Base-by-base conservation (phyloP, 1,139 yeast genomes). In the Zygotorulaspora mrakii region DNA sequence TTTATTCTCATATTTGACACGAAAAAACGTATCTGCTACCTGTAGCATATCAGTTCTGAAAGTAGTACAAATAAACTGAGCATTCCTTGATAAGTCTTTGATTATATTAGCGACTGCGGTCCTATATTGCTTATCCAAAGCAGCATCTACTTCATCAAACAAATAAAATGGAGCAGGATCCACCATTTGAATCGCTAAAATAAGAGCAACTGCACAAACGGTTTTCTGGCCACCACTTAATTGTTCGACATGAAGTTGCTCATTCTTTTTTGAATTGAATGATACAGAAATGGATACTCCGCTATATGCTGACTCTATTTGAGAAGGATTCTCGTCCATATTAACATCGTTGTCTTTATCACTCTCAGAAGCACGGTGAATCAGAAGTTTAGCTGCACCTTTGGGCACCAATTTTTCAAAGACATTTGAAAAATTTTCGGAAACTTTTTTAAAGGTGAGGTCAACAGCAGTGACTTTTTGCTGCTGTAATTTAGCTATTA, bases 121-220 rank as follows among this genome's bases (percentile, higher is more conserved):
- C 54, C 98, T 76, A 60, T 89, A 89, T 58, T 87, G 96, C 2
- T 95, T 79, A 65, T 91, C 99, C 46, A 91, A 71, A 52, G 91
- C 91, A 6, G 97, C 96, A 66, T 91, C 98, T 45, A 91, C 83
- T 68, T 91, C 98, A 63, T 91, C 98, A 64, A 91, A 88, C 39
- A 91, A 67, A 59, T 91, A 91, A 62, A 91, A 91, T 35, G 98
- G 97, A 2, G 97, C 97, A 7, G 97, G 97, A 53, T 91, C 97
- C 52, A 94, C 86, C 59, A 76, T 79, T 66, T 91, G 98, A 47
- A 91, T 87, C 3, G 98, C 97, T 46, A 91, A 73, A 48, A 91
- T 89, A 37, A 91, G 73, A 0, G 97, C 89, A 52, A 91, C 79
- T 2, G 98, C 97, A 70, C 97, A 89, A 13, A 91, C 68, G 0